Conservation (phyloP, 2,329 filamentous ascomycete species). For the Alternaria solani region DNA sequence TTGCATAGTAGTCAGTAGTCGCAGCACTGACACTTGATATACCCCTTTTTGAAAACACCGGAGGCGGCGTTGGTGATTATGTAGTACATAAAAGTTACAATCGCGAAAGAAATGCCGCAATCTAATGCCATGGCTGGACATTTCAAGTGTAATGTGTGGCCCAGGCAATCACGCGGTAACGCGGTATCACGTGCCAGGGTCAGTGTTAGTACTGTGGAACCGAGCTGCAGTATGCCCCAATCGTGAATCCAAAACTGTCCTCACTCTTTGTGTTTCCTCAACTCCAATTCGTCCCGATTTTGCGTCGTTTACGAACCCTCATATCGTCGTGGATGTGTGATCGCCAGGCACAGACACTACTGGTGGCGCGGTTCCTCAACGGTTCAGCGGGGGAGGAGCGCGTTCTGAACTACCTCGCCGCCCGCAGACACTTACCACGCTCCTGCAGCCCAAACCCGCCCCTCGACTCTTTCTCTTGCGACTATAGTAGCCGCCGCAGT, state of each 20-base stretch:
- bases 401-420: conserved; percentile 24
- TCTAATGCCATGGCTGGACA: background rate
- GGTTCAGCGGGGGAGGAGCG: conserved; percentile 30
- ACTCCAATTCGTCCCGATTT: background rate
- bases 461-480: background rate
- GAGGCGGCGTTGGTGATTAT: background rate
- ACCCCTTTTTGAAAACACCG: conserved; percentile 9
- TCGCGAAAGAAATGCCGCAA: background rate
- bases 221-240: background rate
- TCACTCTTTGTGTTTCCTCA: background rate
- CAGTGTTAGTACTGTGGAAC: background rate
- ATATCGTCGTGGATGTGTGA: background rate
- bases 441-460: background rate
- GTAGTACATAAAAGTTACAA: conserved; percentile 12
- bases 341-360: conserved; percentile 5
- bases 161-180: conserved; percentile 10
- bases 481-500: conserved; percentile 16
- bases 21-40: conserved; percentile 18
- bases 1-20: conserved; percentile 20
- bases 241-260: background rate
- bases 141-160: background rate
- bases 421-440: conserved; percentile 1
- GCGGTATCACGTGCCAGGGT: conserved; percentile 24
- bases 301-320: background rate
- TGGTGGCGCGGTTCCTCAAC: conserved; percentile 12